phyloP scores from a whole-genome alignment of 306 rosid genomes.

The Biancaea sappan region DNA sequence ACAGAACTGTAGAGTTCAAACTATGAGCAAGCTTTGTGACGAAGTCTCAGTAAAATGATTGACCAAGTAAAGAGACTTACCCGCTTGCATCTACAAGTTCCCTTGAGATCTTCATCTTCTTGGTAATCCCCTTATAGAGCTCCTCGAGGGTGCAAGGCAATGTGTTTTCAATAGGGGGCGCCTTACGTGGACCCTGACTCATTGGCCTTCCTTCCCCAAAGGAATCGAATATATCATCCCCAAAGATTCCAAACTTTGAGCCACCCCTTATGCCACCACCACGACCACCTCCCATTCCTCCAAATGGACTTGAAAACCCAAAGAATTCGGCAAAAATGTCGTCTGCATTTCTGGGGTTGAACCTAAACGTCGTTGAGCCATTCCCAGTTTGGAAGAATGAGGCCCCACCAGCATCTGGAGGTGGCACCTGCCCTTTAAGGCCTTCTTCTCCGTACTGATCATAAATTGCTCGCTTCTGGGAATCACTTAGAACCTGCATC shows the following conservation, averaged over 20 bases:
- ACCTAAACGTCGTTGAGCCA: conserved; percentile 69
- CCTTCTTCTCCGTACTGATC: conserved; percentile 95
- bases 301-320: conserved; percentile 75
- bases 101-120: conserved; percentile 84
- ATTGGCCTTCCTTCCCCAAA: conserved; percentile 66
- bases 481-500: conserved; percentile 81
- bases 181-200: conserved; percentile 74
- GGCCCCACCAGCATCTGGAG: conserved; percentile 71
- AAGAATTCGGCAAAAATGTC: conserved; percentile 78
- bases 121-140: conserved; percentile 78
- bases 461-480: conserved; percentile 82
- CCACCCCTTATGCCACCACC: conserved; percentile 56
- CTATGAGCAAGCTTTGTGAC: background rate
- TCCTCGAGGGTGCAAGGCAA: conserved; percentile 83
- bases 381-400: conserved; percentile 75
- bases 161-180: conserved; percentile 61
- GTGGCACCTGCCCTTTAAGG: conserved; percentile 80
- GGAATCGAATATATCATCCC: conserved; percentile 62
- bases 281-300: conserved; percentile 63
- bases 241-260: conserved; percentile 66
- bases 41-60: conserved; percentile 13
- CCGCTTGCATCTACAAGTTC: conserved; percentile 82
- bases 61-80: conserved; percentile 44
- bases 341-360: conserved; percentile 78
- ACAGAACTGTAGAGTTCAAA: background rate